Conservation (phyloP, 2,329 filamentous ascomycete genomes). For the Penicillium frequentans region DNA sequence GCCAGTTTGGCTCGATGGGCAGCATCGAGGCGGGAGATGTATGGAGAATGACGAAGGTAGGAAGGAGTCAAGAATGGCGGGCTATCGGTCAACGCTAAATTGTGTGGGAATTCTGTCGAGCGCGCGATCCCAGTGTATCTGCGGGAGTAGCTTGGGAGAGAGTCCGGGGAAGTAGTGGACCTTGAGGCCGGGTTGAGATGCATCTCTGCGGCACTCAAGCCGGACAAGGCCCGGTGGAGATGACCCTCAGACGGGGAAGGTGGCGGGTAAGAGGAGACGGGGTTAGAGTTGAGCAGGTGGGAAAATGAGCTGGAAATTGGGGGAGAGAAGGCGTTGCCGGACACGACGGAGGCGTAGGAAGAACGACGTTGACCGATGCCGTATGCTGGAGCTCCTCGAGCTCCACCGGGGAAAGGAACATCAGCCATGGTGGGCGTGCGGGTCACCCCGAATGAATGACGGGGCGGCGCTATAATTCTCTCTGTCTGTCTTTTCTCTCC, state of each 20-base stretch:
- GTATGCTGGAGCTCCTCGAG: slow-evolving; percentile 33
- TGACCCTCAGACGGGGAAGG: slow-evolving; percentile 35
- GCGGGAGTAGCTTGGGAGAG: slow-evolving; percentile 49
- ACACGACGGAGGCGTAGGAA: slow-evolving; percentile 63
- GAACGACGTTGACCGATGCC: slow-evolving; percentile 52
- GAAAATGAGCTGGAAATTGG: slow-evolving; percentile 51
- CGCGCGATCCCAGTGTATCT: slow-evolving; percentile 44
- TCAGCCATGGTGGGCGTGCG: slow-evolving; percentile 44
- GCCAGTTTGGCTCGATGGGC: slow-evolving; percentile 63
- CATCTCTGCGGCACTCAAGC: slow-evolving; percentile 51
- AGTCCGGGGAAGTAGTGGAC: slow-evolving; percentile 38
- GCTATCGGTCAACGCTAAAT: slow-evolving; percentile 28
- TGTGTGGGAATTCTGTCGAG: slow-evolving; percentile 28
- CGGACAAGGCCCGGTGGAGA: slow-evolving; percentile 34
- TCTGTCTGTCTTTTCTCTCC: neutral
- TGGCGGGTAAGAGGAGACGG: slow-evolving; percentile 37
- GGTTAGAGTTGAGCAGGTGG: slow-evolving; percentile 53
- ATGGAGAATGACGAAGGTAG: slow-evolving; percentile 75
- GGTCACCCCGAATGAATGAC: slow-evolving; percentile 15
- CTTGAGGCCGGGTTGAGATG: slow-evolving; percentile 49
- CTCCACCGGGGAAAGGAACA: slow-evolving; percentile 44
- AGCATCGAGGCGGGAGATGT: slow-evolving; percentile 73
- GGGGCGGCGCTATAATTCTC: slow-evolving; percentile 1
- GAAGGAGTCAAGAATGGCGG: slow-evolving; percentile 74
- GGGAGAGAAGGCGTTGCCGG: slow-evolving; percentile 48